These are phyloP conservation scores for Passalora sequoiae DNA, from an alignment of 2,329 filamentous ascomycete species.

Conservation along the genomic window DNA sequence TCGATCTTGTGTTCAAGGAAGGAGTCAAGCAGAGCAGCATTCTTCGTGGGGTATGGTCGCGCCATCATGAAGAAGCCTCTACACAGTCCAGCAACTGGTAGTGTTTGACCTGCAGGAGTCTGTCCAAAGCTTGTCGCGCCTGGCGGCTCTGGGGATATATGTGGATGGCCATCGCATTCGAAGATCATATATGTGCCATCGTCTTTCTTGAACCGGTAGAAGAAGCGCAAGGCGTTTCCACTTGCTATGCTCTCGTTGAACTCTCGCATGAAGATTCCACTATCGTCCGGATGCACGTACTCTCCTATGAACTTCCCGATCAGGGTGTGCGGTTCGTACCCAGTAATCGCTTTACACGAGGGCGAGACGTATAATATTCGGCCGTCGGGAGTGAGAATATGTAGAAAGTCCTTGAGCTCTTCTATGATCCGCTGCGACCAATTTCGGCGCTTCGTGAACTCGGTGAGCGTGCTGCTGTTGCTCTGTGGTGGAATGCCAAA, in stretches of 20 bases:
- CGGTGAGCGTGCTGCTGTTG: conserved; percentile 54
- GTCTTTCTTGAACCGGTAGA: conserved; percentile 74
- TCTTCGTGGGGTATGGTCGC: conserved; percentile 82
- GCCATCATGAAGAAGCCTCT: conserved; percentile 92
- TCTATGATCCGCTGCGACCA: conserved; percentile 88
- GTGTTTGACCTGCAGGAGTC: conserved; percentile 16
- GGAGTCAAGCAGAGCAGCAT: conserved; percentile 77
- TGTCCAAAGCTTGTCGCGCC: conserved; percentile 19
- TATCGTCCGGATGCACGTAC: conserved; percentile 80
- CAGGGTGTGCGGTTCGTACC: conserved; percentile 66
- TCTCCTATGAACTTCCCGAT: conserved; percentile 72
- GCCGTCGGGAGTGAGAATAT: conserved; percentile 80
- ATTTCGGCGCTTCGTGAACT: conserved; percentile 63
- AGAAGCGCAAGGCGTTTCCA: conserved; percentile 73
- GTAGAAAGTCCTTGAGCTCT: conserved; percentile 81
- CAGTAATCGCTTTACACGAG: conserved; percentile 67
- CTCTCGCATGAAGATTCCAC: conserved; percentile 74
- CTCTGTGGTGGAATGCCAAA: conserved; percentile 45
- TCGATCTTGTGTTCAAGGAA: conserved; percentile 97
- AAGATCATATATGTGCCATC: conserved; percentile 74
- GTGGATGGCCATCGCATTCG: conserved; percentile 87
- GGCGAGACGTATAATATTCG: conserved; percentile 82
- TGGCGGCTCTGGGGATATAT: conserved; percentile 67
- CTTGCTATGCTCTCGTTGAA: conserved; percentile 84
- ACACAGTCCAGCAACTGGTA: conserved; percentile 62